phyloP scores from a whole-genome alignment of 352 stramenopile genomes.

The Phytophthora uliginosa region DNA sequence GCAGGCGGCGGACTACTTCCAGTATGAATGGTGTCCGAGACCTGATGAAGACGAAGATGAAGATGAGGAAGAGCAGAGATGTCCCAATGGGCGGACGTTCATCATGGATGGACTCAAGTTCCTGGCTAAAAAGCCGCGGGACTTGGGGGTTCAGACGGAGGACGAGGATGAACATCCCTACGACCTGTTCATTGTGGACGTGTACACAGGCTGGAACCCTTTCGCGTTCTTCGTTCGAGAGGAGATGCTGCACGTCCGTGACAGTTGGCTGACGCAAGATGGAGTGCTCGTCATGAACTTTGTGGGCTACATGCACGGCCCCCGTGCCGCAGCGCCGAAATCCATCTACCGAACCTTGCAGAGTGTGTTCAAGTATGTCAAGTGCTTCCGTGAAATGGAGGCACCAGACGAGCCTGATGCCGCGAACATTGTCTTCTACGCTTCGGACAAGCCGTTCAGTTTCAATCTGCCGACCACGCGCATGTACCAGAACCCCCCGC shows the following conservation, averaged over 20 bases:
- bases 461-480: slow-evolving; percentile 65
- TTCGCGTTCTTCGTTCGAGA: slow-evolving; percentile 80
- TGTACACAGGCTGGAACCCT: slow-evolving; percentile 82
- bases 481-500: slow-evolving; percentile 58
- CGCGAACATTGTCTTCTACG: slow-evolving; percentile 84
- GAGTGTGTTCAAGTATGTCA: slow-evolving; percentile 76
- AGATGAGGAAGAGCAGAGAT: slow-evolving; percentile 29
- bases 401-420: slow-evolving; percentile 46
- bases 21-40: slow-evolving; percentile 65
- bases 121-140: slow-evolving; percentile 45
- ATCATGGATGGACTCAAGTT: slow-evolving; percentile 78
- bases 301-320: slow-evolving; percentile 71
- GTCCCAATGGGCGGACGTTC: slow-evolving; percentile 61
- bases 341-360: slow-evolving; percentile 80
- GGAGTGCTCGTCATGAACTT: slow-evolving; percentile 87
- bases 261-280: slow-evolving; percentile 60
- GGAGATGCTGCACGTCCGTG: slow-evolving; percentile 53
- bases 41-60: slow-evolving; percentile 7
- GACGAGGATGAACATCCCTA: slow-evolving; percentile 40
- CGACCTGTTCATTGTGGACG: slow-evolving; percentile 73
- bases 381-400: slow-evolving; percentile 73
- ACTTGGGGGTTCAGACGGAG: slow-evolving; percentile 14
- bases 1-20: slow-evolving; percentile 75
- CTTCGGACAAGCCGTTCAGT: slow-evolving; percentile 71
- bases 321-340: slow-evolving; percentile 57